These are phyloP conservation scores for Epichloe uncinata DNA, from an alignment of 2,329 filamentous ascomycete species.

Conservation along the genomic window DNA sequence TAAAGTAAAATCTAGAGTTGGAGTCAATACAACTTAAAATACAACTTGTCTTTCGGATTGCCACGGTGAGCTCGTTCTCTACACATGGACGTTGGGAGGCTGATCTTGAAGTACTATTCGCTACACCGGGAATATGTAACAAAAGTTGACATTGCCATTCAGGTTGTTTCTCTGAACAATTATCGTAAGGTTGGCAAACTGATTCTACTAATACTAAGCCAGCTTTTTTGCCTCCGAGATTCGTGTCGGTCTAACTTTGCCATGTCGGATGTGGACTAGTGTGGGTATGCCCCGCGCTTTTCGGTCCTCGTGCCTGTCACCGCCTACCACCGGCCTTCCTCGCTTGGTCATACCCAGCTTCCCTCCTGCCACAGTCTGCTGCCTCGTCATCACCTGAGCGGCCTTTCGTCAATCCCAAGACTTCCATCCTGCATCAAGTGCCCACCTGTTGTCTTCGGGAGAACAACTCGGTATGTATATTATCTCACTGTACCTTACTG, in stretches of 20 bases:
- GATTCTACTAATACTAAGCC: not conserved
- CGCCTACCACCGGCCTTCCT: conserved; percentile 8
- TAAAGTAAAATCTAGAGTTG: too few species aligned
- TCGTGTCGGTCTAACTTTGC: not conserved
- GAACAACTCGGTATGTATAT: not conserved
- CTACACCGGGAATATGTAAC: too few species aligned
- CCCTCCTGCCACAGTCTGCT: conserved; percentile 8
- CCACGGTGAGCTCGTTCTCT: too few species aligned
- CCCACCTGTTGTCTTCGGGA: not conserved
- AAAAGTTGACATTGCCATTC: too few species aligned
- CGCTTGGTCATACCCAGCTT: conserved; percentile 5
- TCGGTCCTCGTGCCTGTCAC: conserved; percentile 7
- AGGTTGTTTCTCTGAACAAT: too few species aligned
- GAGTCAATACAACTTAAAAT: too few species aligned
- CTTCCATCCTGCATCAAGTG: not conserved
- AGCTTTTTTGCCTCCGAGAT: not conserved
- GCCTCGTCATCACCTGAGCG: conserved; percentile 13
- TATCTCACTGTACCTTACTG: not conserved
- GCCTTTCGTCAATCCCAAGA: conserved; percentile 8
- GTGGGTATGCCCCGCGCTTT: not conserved
- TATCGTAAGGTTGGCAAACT: too few species aligned
- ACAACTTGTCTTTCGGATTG: too few species aligned
- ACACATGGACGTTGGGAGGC: too few species aligned
- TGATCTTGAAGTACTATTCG: too few species aligned
- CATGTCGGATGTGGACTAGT: conserved; percentile 1